Percentiles rank a stretch among this genome's conserved stretches.
Evolutionary conservation across 1,139 yeast species (phyloP).

Genomic region (Scheffersomyces illinoinensis): DNA sequence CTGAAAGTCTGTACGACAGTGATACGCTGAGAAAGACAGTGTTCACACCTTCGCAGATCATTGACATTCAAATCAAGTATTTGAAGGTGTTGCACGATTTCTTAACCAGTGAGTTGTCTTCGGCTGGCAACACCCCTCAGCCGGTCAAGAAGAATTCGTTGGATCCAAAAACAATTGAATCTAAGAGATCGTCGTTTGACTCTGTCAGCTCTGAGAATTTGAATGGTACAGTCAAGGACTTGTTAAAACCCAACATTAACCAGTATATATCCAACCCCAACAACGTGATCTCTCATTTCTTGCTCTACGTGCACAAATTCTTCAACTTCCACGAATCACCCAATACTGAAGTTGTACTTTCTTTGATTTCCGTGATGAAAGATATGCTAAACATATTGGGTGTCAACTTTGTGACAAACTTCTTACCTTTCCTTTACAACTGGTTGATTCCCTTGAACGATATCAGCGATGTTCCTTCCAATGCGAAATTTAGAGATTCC

Average conservation of each 20-base stretch:
- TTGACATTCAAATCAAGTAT: constrained; percentile 33
- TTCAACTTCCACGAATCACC: constrained; percentile 26
- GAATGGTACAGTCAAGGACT: constrained; percentile 21
- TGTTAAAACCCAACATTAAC: constrained; percentile 36
- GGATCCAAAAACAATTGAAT: not conserved
- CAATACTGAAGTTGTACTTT: constrained; percentile 20
- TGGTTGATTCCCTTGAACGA: constrained; percentile 36
- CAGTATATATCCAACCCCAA: constrained; percentile 38
- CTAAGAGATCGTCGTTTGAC: not conserved
- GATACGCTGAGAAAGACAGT: constrained; percentile 5
- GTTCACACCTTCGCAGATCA: constrained; percentile 26
- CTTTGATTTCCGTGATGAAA: constrained; percentile 28
- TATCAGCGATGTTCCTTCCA: constrained; percentile 10
- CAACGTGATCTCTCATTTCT: constrained; percentile 36
- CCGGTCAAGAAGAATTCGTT: not conserved
- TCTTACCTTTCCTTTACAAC: constrained; percentile 47
- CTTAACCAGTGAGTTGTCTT: constrained; percentile 31
- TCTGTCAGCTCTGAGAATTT: constrained; percentile 5
- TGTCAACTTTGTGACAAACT: constrained; percentile 46
- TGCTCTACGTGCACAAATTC: constrained; percentile 35
- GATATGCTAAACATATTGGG: constrained; percentile 40
- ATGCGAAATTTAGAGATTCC: constrained; percentile 30
- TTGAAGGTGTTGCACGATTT: constrained; percentile 36
- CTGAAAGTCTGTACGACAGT: constrained; percentile 21
- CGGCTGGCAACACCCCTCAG: not conserved